Percentiles rank a stretch among this genome's conserved stretches.
Conservation (phyloP, 2,329 filamentous ascomycete genomes). For the Grosmannia serpens region DNA sequence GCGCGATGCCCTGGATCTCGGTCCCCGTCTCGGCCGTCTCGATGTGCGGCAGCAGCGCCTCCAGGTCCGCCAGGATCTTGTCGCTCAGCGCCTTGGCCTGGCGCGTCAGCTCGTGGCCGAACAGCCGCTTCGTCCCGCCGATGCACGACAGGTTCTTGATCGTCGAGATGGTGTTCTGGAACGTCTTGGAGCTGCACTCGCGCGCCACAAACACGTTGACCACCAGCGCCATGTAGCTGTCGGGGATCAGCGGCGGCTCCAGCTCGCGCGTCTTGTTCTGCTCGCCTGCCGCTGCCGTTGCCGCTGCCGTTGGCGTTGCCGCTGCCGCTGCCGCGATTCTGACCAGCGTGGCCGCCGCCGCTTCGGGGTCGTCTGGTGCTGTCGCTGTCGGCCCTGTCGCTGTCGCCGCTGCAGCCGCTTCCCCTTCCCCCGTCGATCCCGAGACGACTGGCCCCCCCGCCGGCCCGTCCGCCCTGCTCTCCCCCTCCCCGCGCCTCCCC, state of each 20-base stretch:
- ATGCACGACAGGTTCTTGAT: conserved; percentile 96
- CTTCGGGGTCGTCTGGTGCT: not conserved
- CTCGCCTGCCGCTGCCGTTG: not conserved
- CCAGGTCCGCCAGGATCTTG: conserved; percentile 73
- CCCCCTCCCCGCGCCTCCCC: conserved; percentile 32
- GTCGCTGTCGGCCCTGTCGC: too few species aligned
- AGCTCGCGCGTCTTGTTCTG: conserved; percentile 43
- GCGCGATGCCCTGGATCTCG: conserved; percentile 86
- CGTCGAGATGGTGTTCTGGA: conserved; percentile 94
- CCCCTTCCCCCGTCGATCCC: too few species aligned
- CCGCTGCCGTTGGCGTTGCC: conserved; percentile 13
- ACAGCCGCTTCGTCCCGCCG: conserved; percentile 76
- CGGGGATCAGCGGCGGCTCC: conserved; percentile 73
- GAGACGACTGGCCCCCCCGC: conserved; percentile 12
- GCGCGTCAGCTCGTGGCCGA: conserved; percentile 83
- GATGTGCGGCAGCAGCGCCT: conserved; percentile 77
- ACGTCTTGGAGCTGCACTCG: conserved; percentile 95
- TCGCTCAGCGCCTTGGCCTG: conserved; percentile 79
- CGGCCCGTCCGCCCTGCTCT: conserved; percentile 13
- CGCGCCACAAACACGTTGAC: conserved; percentile 92
- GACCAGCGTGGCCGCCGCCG: not conserved
- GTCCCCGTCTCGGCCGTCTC: conserved; percentile 77
- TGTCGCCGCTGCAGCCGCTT: too few species aligned
- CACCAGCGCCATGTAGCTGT: conserved; percentile 84
- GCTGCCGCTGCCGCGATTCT: conserved; percentile 2